Conservation (phyloP, 139 green algal species). For the Penium margaritaceum region DNA sequence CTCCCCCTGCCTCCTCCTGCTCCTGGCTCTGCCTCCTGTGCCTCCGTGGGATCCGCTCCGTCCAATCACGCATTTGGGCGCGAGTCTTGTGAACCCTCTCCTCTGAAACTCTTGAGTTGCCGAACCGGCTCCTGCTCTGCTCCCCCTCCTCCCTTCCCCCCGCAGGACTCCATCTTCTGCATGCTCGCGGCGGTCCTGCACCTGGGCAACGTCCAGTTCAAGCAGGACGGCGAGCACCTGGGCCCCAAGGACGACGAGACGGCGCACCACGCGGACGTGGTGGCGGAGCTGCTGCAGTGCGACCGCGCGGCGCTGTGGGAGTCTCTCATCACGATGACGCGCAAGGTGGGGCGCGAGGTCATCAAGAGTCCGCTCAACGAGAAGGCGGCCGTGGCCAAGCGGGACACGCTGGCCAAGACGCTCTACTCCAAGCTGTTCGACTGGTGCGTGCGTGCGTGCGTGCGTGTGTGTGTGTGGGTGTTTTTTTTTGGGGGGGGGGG, state of each 20-base stretch:
- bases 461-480: no score
- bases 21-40: no score
- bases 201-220: slow-evolving; percentile 61
- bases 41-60: no score
- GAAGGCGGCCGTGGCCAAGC: slow-evolving; percentile 70
- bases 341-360: slow-evolving; percentile 73
- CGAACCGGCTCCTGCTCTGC: no score
- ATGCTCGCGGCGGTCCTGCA: slow-evolving; percentile 86
- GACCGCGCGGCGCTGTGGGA: background rate
- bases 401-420: slow-evolving; percentile 90
- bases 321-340: slow-evolving; percentile 54
- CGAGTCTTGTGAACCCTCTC: no score
- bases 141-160: no score
- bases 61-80: no score
- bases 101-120: no score
- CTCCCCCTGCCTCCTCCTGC: no score
- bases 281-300: slow-evolving; percentile 35
- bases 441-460: no score
- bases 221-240: slow-evolving; percentile 37
- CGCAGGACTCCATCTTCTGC: slow-evolving; percentile 73
- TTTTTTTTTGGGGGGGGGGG: no score
- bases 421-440: slow-evolving; percentile 93
- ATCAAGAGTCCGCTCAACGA: slow-evolving; percentile 81
- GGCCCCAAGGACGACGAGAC: slow-evolving; percentile 33
- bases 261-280: slow-evolving; percentile 1